Evolutionary conservation across 1,139 yeast genomes (phyloP), one percentile per base, ranked within the genome.

Genomic region (Suhomyces chickasaworum): DNA sequence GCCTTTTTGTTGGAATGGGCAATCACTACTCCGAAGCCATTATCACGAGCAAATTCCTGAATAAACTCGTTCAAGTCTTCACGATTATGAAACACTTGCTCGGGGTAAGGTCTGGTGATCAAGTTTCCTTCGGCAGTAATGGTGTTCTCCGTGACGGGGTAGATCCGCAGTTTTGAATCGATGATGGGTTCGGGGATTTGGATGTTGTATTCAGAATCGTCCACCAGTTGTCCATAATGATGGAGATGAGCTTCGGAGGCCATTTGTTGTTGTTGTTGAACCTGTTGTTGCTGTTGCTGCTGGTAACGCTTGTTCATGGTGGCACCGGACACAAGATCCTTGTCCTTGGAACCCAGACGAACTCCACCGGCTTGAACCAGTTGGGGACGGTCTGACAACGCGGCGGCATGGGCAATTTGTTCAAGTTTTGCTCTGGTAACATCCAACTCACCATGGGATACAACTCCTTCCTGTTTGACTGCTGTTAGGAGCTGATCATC

Each of bases 1-100:
- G 84, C 84, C 59, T 80, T 80, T 51, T 73, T 75, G 60, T 80
- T 80, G 21, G 82, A 77, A 60, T 79, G 83, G 31, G 83, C 82
- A 61, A 80, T 79, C 22, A 80, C 83, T 37, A 79, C 80, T 3
- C 83, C 83, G 63, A 80, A 79, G 34, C 81, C 83, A 58, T 80
- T 78, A 55, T 77, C 81, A 42, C 80, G 67, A 21, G 83, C 83
- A 64, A 78, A 80, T 51, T 78, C 83, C 47, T 72, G 75, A 47
- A 80, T 79, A 53, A 78, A 80, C 45, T 78, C 81, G 53, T 78
- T 78, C 55, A 80, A 68, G 44, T 75, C 81, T 27, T 75, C 77
- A 36, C 82, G 71, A 44, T 68, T 68, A 46, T 72, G 77, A 57
- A 79, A 79, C 32, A 71, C 72, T 58, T 78, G 82, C 53, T 77